phyloP scores from a whole-genome alignment of 2,329 filamentous ascomycete genomes.

The Aaosphaeria arxii region DNA sequence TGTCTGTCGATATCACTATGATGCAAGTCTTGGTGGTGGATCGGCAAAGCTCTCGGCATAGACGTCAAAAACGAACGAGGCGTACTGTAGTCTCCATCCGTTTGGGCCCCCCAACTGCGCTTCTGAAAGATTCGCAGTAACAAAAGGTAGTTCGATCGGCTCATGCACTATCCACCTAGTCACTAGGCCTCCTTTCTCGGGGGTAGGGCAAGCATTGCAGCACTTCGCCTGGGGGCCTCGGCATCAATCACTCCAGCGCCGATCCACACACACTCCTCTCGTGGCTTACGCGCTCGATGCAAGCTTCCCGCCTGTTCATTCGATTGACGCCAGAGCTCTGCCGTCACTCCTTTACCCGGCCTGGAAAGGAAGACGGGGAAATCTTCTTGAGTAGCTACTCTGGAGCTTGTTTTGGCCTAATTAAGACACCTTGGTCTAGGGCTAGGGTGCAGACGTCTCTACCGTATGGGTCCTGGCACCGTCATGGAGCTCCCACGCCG shows the following conservation, averaged over 20 bases:
- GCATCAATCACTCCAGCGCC: constrained; percentile 17
- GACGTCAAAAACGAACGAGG: no score
- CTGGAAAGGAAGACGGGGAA: constrained; percentile 26
- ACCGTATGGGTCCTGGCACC: constrained; percentile 25
- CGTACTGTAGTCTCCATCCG: no score
- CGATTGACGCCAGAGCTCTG: constrained; percentile 19
- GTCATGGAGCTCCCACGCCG: constrained; percentile 18
- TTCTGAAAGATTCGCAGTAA: no score
- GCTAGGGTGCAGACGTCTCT: constrained; percentile 15
- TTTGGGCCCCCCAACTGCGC: no score
- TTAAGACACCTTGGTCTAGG: constrained; percentile 19
- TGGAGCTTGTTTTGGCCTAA: constrained; percentile 28
- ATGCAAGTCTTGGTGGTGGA: no score
- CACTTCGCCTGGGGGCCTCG: constrained; percentile 16
- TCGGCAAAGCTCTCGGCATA: no score
- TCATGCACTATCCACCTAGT: no score
- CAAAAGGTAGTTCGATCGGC: no score
- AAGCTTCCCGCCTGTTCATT: constrained; percentile 18
- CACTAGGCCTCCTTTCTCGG: no score
- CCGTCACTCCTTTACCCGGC: constrained; percentile 32
- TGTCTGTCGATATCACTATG: no score
- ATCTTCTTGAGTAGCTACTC: constrained; percentile 25
- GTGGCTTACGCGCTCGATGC: constrained; percentile 9
- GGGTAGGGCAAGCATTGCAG: no score
- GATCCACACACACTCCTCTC: constrained; percentile 18